Conservation (phyloP, 345 rosid genomes). For the Syzygium jambos region DNA sequence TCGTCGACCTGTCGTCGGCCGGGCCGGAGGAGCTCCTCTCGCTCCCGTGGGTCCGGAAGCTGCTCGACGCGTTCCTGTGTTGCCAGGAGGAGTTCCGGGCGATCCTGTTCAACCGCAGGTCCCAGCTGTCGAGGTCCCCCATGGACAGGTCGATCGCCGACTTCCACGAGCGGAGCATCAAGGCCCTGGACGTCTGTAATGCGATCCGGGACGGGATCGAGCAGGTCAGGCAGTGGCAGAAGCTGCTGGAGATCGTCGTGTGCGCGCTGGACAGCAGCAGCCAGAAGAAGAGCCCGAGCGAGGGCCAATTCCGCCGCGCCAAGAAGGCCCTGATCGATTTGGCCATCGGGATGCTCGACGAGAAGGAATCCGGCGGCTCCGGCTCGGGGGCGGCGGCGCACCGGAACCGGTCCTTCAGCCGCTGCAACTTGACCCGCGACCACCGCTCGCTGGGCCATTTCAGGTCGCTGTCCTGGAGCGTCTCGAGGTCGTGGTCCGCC, state of each 20-base stretch:
- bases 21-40: constrained; percentile 41
- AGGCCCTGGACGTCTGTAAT: constrained; percentile 40
- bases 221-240: constrained; percentile 38
- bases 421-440: constrained; percentile 19
- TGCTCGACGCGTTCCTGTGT: constrained; percentile 45
- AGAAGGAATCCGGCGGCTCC: constrained; percentile 34
- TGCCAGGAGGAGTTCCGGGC: constrained; percentile 64
- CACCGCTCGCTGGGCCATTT: constrained; percentile 49
- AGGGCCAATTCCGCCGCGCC: constrained; percentile 87
- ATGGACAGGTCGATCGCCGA: constrained; percentile 28
- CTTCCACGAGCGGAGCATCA: constrained; percentile 27
- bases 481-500: constrained; percentile 96
- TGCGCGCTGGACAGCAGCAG: constrained; percentile 32
- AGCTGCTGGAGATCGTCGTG: constrained; percentile 30
- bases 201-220: constrained; percentile 42
- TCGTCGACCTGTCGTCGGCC: constrained; percentile 33
- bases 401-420: constrained; percentile 82
- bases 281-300: constrained; percentile 32
- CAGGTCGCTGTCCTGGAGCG: constrained; percentile 92
- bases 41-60: constrained; percentile 46
- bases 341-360: constrained; percentile 79
- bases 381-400: constrained; percentile 38
- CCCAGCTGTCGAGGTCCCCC: constrained; percentile 25
- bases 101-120: constrained; percentile 29
- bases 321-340: constrained; percentile 78